These are phyloP conservation scores for Kodamaea leandrae DNA, from an alignment of 805 yeast genomes.

Conservation along the genomic window DNA sequence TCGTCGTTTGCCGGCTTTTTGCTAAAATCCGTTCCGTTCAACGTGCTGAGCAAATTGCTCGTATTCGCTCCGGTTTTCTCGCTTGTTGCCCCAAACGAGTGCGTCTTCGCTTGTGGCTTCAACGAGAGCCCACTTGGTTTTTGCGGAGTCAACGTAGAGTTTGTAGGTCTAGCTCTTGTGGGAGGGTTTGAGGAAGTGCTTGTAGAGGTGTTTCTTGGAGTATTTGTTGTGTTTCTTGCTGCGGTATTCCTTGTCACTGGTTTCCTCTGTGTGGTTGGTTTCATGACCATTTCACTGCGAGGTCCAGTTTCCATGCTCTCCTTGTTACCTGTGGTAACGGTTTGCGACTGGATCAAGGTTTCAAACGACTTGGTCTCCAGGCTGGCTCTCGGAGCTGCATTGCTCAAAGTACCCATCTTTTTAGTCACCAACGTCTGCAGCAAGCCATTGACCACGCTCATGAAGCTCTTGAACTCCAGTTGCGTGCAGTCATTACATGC, in stretches of 20 bases:
- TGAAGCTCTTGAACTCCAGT: constrained; percentile 31
- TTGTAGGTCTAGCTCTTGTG: background rate
- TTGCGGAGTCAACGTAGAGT: constrained; percentile 4
- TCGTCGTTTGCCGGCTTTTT: constrained; percentile 11
- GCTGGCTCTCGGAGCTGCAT: background rate
- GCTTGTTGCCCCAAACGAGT: constrained; percentile 26
- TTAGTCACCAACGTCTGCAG: constrained; percentile 13
- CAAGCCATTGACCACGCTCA: constrained; percentile 22
- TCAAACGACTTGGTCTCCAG: constrained; percentile 17
- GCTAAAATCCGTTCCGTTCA: constrained; percentile 23
- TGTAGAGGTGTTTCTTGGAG: background rate
- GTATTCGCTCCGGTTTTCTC: constrained; percentile 11
- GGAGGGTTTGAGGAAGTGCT: constrained; percentile 3
- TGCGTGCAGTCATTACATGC: constrained; percentile 39
- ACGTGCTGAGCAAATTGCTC: constrained; percentile 21
- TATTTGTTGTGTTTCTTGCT: background rate
- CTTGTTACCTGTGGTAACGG: constrained; percentile 21
- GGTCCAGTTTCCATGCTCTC: constrained; percentile 25
- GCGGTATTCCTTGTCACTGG: background rate
- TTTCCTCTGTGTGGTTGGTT: constrained; percentile 8
- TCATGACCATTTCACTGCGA: constrained; percentile 15
- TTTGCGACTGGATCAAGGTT: constrained; percentile 30
- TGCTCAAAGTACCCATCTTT: constrained; percentile 12
- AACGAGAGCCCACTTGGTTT: constrained; percentile 6
- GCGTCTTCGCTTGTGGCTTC: constrained; percentile 13